Base-by-base conservation (phyloP, 2,329 filamentous ascomycete genomes). In the Pseudocercospora ulei region DNA sequence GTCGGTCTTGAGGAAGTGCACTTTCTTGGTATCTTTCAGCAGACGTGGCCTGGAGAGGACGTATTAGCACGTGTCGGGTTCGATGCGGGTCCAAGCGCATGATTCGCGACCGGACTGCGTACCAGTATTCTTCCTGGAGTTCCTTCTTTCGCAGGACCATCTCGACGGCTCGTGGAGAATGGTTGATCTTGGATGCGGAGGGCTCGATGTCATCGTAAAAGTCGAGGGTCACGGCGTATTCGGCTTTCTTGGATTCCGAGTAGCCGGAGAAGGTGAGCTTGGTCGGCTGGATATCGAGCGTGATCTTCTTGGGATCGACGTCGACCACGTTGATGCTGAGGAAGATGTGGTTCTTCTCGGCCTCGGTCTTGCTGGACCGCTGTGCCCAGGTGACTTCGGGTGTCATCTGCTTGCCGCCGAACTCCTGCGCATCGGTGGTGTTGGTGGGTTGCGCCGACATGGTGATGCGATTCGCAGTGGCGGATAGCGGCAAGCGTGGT, bases 81-180 rank as follows among this genome's bases (percentile, higher is more conserved):
- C n/a, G n/a, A n/a, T n/a, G n/a, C n/a, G n/a, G n/a, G n/a, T n/a
- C n/a, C n/a, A n/a, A n/a, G n/a, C n/a, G n/a, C n/a, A n/a, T n/a
- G n/a, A n/a, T n/a, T n/a, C n/a, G n/a, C n/a, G n/a, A n/a, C n/a
- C n/a, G n/a, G n/a, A n/a, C n/a, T n/a, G n/a, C n/a, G n/a, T n/a
- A n/a, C 90, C 90, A 98, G 76, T 80, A 96, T 66, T 90, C 85
- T 59, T 85, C 77, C 67, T 86, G 83, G 51, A 90, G 73, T 60
- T 93, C 86, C 79, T 95, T 95, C 82, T 98, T 98, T 67, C 84
- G 77, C 64, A 98, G 74, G 62, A 93, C 82, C 56, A 96, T 66
- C 71, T 93, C 82, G 53, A 95, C 72, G 58, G 86, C 86, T 66
- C 88, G 85, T 59, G 76, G 72, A 29, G 82, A 92, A 75, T 95